Evolutionary conservation across 2,329 filamentous ascomycete species (phyloP), one percentile per base, ranked within the genome.

Genomic region (Thielaviopsis populi): DNA sequence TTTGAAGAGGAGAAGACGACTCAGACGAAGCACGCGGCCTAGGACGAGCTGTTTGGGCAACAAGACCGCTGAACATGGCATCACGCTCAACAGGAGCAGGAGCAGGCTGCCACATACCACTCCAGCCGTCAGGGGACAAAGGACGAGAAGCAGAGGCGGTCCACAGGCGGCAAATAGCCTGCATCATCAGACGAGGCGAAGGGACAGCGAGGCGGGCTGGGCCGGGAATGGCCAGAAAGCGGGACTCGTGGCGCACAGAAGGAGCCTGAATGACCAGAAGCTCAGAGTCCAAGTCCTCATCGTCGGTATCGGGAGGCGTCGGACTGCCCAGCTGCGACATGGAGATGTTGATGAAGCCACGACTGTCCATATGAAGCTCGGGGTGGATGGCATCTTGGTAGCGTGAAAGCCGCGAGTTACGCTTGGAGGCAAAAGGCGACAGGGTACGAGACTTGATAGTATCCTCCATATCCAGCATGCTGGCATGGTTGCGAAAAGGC

Each of bases 231-330:
- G 42, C 40, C 43, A 61, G 33, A 33, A 56, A 59, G 50, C 33
- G 37, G 27, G 48, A 59, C 27, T 53, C 50, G 22, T 53, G 19
- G 62, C 27, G 46, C 19, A 59, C 27, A n/a, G 56, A 40, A 56
- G 46, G 22, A 46, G 46, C 30, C 59, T 62, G 46, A 40, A 63
- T 62, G 7, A 37, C 60, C 37, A 54, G 42, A n/a, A 48, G 42
- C 61, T 63, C 76, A n/a, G 76, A 76, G 61, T 76, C 65, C 15
- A 40, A 33, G 0, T 27, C 54, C 30, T 66, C 65, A 41, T 64
- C 73, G 64, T 80, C 76, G 17, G 77, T 81, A 62, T 83, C 79
- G 7, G 79, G 78, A 60, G 80, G 80, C 58, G 80, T 83, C 40
- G 80, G 79, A 67, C 79, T 82, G 43, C 75, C 77, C 2, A 81